Evolutionary conservation across 768 basidiomycete genomes (phyloP).

Genomic region (Podaxis carcinomalis): DNA sequence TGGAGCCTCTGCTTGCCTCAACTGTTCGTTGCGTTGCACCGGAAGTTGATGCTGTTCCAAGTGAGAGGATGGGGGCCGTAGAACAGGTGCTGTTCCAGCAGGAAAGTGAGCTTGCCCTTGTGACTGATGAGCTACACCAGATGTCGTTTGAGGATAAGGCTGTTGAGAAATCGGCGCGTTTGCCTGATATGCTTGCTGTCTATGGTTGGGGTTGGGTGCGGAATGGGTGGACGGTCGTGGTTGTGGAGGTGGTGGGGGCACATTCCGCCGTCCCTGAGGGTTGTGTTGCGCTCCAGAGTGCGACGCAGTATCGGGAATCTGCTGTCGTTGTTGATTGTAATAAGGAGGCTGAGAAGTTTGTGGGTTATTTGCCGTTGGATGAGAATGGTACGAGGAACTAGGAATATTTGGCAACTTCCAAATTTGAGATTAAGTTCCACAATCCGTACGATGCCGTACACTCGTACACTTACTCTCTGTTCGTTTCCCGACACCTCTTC

Average conservation of each 20-base stretch:
- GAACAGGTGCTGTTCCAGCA: background rate
- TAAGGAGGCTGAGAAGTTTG: background rate
- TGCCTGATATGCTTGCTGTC: background rate
- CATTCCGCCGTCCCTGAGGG: background rate
- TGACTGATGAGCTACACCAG: background rate
- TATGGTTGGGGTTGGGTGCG: background rate
- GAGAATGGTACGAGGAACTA: background rate
- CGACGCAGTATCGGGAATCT: background rate
- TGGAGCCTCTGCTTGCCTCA: background rate
- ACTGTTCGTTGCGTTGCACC: background rate
- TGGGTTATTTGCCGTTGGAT: background rate
- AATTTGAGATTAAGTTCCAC: background rate
- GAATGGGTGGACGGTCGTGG: background rate
- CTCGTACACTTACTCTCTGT: constrained; percentile 17
- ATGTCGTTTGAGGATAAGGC: background rate
- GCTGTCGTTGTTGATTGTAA: background rate
- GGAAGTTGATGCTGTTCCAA: background rate
- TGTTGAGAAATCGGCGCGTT: background rate
- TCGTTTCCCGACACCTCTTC: constrained; percentile 12
- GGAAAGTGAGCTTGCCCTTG: background rate
- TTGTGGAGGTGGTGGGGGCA: background rate
- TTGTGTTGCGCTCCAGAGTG: background rate
- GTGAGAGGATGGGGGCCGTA: background rate
- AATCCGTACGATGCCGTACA: background rate
- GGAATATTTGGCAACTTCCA: background rate